These are phyloP conservation scores for Fusarium musae DNA, from an alignment of 2,329 filamentous ascomycete genomes.

Conservation along the genomic window DNA sequence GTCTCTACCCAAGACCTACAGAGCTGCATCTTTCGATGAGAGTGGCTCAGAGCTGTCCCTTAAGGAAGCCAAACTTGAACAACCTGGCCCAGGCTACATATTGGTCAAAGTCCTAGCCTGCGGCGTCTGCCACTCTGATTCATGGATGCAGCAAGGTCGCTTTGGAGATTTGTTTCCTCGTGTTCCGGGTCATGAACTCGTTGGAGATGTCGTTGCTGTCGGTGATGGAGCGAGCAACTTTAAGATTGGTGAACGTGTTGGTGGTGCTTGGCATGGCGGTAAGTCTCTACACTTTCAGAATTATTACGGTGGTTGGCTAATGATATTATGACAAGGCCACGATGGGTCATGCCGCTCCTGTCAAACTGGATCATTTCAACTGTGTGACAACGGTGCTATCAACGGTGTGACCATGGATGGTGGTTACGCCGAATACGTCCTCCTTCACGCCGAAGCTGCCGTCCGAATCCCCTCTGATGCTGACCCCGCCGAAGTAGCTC, in stretches of 20 bases:
- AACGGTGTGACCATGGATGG: slow-evolving; percentile 76
- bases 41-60: slow-evolving; percentile 63
- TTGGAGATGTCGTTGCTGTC: slow-evolving; percentile 73
- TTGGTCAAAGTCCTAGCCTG: slow-evolving; percentile 77
- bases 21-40: slow-evolving; percentile 69
- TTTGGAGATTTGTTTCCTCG: slow-evolving; percentile 69
- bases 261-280: slow-evolving; percentile 55
- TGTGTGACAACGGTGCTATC: slow-evolving; percentile 69
- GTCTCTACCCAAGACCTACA: slow-evolving; percentile 71
- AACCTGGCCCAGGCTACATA: slow-evolving; percentile 67
- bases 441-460: slow-evolving; percentile 68
- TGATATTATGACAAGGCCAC: slow-evolving; percentile 55
- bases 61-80: slow-evolving; percentile 67
- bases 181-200: slow-evolving; percentile 75
- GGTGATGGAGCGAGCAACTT: slow-evolving; percentile 67
- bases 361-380: slow-evolving; percentile 71
- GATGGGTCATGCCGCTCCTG: slow-evolving; percentile 71
- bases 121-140: slow-evolving; percentile 76
- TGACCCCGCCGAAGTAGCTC: slow-evolving; percentile 63
- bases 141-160: slow-evolving; percentile 56
- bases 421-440: slow-evolving; percentile 73
- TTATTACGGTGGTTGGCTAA: neutral
- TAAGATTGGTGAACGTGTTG: slow-evolving; percentile 72
- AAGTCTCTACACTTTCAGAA: no score
- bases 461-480: slow-evolving; percentile 64